Conservation (phyloP, 768 basidiomycete species). For the Mycena vitilis region DNA sequence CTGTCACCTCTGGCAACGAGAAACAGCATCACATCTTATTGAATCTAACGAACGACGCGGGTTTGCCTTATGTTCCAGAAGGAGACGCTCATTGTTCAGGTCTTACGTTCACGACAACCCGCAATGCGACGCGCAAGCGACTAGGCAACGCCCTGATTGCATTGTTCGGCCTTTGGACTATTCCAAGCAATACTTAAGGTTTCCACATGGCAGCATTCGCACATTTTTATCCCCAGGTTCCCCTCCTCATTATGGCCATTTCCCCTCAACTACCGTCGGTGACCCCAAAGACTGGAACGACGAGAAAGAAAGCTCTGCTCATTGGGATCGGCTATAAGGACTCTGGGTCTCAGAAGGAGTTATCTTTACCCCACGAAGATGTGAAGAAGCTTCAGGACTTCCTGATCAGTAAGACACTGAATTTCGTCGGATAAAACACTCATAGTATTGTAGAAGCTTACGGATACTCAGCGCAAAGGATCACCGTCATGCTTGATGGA, state of each 20-base stretch:
- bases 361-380: conserved; percentile 21
- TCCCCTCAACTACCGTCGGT: neutral
- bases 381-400: conserved; percentile 13
- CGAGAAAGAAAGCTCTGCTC: conserved; percentile 23
- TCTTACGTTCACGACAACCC: neutral
- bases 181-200: neutral
- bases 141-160: neutral
- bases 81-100: neutral
- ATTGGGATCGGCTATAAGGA: conserved; percentile 15
- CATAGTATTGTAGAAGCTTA: conserved; percentile 4
- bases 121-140: neutral
- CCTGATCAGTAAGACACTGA: conserved; percentile 16
- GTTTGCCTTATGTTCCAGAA: neutral
- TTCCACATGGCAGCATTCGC: no score
- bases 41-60: neutral
- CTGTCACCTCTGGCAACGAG: neutral
- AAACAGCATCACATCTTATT: neutral
- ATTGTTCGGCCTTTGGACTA: neutral
- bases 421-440: neutral
- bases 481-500: conserved; percentile 20
- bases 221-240: neutral
- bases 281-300: neutral
- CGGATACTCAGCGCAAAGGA: conserved; percentile 3
- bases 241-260: conserved; percentile 1
- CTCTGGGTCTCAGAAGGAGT: neutral